Evolutionary conservation across 139 green algal genomes (phyloP).

Genomic region (Ostreobium quekettii): DNA sequence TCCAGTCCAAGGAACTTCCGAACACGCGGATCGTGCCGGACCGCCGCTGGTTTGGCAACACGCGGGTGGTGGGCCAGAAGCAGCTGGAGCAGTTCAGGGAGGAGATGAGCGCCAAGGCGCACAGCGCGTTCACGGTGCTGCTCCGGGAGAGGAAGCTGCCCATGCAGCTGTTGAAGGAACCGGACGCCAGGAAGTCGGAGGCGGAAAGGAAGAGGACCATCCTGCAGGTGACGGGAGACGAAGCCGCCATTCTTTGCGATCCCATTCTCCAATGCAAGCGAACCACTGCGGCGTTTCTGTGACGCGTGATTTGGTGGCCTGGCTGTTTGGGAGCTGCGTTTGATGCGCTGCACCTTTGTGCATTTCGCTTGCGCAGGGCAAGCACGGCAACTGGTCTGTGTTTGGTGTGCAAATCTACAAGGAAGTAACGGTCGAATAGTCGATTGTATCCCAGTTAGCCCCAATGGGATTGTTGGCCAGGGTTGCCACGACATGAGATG

Average conservation of each 20-base stretch:
- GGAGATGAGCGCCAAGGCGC: constrained; percentile 85
- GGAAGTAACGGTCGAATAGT: too few species aligned
- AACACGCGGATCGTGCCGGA: constrained; percentile 93
- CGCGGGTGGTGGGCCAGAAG: constrained; percentile 90
- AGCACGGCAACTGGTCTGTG: too few species aligned
- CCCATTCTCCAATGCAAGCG: constrained; percentile 14
- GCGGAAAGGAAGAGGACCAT: neutral
- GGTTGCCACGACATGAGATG: too few species aligned
- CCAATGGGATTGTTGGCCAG: too few species aligned
- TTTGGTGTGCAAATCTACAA: too few species aligned
- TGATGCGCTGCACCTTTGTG: too few species aligned
- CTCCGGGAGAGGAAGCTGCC: constrained; percentile 93
- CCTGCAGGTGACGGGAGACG: neutral
- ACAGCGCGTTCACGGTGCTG: constrained; percentile 88
- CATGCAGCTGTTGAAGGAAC: constrained; percentile 82
- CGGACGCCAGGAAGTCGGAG: constrained; percentile 29
- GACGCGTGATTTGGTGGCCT: too few species aligned
- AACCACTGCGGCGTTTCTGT: too few species aligned
- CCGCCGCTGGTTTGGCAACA: constrained; percentile 95
- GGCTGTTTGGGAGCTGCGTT: too few species aligned
- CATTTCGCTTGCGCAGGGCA: too few species aligned
- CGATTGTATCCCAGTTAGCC: too few species aligned
- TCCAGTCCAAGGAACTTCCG: constrained; percentile 92
- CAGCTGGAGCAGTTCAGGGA: constrained; percentile 91
- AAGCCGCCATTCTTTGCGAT: neutral